A percentile compares a stretch with the other conserved stretches of the same genome.
Conservation (phyloP, 768 basidiomycete species). For the Tulasnella sp. region DNA sequence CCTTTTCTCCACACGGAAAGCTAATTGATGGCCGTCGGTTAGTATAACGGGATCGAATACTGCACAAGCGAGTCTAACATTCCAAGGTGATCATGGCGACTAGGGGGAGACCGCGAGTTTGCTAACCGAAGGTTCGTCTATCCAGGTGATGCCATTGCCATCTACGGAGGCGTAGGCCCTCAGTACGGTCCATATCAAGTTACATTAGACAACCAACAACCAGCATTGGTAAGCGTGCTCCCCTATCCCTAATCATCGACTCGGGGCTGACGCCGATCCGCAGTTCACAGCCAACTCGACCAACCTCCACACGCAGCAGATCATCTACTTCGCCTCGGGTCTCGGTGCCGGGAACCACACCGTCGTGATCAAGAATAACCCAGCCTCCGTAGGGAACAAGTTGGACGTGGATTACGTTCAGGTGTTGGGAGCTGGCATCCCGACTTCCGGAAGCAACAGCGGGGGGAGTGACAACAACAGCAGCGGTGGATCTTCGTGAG, state of each 20-base stretch:
- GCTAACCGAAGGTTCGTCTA: background rate
- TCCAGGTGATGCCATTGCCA: background rate
- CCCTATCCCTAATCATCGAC: too few species aligned
- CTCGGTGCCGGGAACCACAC: background rate
- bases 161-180: background rate
- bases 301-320: background rate
- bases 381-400: background rate
- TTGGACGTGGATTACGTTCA: background rate
- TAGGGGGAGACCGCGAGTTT: background rate
- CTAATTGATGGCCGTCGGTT: background rate
- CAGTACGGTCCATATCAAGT: background rate
- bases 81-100: background rate
- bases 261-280: background rate
- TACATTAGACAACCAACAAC: background rate
- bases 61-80: background rate
- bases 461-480: background rate
- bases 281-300: background rate
- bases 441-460: background rate
- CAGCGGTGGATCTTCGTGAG: background rate
- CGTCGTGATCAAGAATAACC: background rate
- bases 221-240: background rate
- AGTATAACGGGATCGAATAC: background rate
- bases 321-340: background rate
- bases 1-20: too few species aligned
- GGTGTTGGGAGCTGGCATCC: background rate